These are phyloP conservation scores for Alopecurus myosuroides DNA, from an alignment of 176 grass and related monocot species.

Conservation along the genomic window DNA sequence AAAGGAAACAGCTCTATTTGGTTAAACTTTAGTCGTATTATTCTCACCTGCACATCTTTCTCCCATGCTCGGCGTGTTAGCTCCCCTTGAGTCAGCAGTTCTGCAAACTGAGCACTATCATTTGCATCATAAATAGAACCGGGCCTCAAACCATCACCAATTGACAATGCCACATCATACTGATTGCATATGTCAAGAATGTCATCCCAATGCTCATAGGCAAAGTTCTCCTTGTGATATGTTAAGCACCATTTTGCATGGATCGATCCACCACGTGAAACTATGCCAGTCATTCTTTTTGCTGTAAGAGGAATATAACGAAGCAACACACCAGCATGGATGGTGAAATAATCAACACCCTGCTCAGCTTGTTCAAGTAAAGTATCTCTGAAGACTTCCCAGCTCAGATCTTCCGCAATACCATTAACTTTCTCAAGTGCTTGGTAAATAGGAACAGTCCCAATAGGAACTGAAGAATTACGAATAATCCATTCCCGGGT, in stretches of 20 bases:
- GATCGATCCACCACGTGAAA: conserved; percentile 95
- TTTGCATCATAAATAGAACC: conserved; percentile 99
- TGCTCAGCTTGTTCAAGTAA: conserved; percentile 96
- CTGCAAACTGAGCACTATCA: conserved; percentile 97
- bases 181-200: conserved; percentile 99
- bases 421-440: conserved; percentile 99
- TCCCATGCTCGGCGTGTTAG: conserved; percentile 95
- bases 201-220: conserved; percentile 98
- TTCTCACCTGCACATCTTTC: conserved; percentile 95
- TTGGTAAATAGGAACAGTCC: conserved; percentile 97
- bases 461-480: conserved; percentile 91
- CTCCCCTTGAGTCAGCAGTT: conserved; percentile 89
- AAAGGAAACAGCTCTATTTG: conserved; percentile 6
- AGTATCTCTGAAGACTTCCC: conserved; percentile 92
- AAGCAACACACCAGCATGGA: conserved; percentile 91
- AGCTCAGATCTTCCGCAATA: conserved; percentile 81
- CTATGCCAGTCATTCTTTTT: conserved; percentile 97
- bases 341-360: conserved; percentile 99
- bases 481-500: conserved; percentile 95
- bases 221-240: conserved; percentile 99
- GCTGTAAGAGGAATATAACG: conserved; percentile 96
- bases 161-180: conserved; percentile 90
- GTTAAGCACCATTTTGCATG: conserved; percentile 98
- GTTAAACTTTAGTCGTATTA: background rate
- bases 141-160: conserved; percentile 90